phyloP scores from a whole-genome alignment of 495 filamentous ascomycete species.

The Penicillium fimorum region DNA sequence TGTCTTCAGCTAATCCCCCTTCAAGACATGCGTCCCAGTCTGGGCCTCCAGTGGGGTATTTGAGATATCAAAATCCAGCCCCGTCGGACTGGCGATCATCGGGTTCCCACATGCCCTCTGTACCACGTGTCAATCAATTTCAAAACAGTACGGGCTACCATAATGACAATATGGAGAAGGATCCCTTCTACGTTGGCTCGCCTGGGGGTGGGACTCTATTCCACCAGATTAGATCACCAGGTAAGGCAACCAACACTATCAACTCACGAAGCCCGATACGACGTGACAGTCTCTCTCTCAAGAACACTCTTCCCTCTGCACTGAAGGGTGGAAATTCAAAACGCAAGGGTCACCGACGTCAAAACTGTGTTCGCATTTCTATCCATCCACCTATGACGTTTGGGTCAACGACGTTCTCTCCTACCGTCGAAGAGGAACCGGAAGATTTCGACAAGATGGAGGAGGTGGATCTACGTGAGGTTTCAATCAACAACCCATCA shows the following conservation, averaged over 20 bases:
- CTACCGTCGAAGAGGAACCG: conserved; percentile 40
- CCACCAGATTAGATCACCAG: conserved; percentile 20
- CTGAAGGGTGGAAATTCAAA: conserved; percentile 37
- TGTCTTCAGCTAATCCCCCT: conserved; percentile 28
- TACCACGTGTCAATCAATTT: conserved; percentile 32
- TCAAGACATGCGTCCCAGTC: conserved; percentile 24
- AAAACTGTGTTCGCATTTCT: conserved; percentile 52
- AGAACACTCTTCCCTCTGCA: conserved; percentile 35
- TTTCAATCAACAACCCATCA: conserved; percentile 17
- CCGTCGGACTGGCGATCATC: conserved; percentile 16
- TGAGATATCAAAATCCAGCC: conserved; percentile 9
- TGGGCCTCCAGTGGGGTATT: conserved; percentile 13
- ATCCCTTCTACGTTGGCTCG: conserved; percentile 33
- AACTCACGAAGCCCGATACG: conserved; percentile 29
- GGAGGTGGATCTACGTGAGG: conserved; percentile 29
- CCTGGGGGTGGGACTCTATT: conserved; percentile 21
- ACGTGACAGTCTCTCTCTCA: conserved; percentile 21
- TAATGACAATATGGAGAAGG: conserved; percentile 23
- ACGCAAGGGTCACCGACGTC: conserved; percentile 46
- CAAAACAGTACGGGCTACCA: conserved; percentile 31
- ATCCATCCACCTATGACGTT: conserved; percentile 45
- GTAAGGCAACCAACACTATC: conserved; percentile 10
- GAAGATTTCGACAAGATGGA: conserved; percentile 36
- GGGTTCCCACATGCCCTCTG: conserved; percentile 21
- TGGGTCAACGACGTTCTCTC: conserved; percentile 34